phyloP scores from a whole-genome alignment of 108 stramenopile species.

The Conticribra weissflogii region DNA sequence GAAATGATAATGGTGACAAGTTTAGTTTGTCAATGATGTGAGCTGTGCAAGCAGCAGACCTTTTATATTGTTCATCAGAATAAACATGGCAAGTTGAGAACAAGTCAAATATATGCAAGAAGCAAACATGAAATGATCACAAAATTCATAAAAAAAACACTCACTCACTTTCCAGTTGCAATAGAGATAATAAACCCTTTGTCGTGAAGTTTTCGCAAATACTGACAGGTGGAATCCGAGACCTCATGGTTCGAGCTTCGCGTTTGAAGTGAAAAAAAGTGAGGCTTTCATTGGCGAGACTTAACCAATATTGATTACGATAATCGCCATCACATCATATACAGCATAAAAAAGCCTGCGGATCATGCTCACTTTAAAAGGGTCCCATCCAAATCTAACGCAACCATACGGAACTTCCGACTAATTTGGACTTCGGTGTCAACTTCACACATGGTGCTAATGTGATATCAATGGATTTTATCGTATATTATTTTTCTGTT shows the following conservation, averaged over 20 bases:
- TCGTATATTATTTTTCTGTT: too few species aligned
- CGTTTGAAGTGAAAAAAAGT: too few species aligned
- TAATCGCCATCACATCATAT: too few species aligned
- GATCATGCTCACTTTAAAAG: too few species aligned
- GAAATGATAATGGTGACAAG: conserved; percentile 20
- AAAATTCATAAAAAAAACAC: background rate
- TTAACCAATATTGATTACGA: too few species aligned
- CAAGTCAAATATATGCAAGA: too few species aligned
- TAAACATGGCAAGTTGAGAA: background rate
- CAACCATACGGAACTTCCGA: conserved; percentile 48
- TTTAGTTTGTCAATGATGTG: conserved; percentile 38
- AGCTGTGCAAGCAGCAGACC: conserved; percentile 41
- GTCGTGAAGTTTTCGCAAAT: conserved; percentile 47
- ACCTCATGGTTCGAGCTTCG: conserved; percentile 55
- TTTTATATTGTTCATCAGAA: background rate
- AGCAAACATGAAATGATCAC: too few species aligned
- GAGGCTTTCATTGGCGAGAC: too few species aligned
- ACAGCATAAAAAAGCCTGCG: too few species aligned
- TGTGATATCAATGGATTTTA: too few species aligned
- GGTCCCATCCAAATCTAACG: conserved; percentile 72
- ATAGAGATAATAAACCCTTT: conserved; percentile 54
- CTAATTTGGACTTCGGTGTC: too few species aligned
- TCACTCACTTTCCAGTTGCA: conserved; percentile 60
- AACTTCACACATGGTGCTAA: too few species aligned
- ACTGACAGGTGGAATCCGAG: conserved; percentile 47